Percentiles rank a stretch among this genome's conserved stretches.
phyloP scores from a whole-genome alignment of 2,329 filamentous ascomycete species.

The Shiraia sp. region DNA sequence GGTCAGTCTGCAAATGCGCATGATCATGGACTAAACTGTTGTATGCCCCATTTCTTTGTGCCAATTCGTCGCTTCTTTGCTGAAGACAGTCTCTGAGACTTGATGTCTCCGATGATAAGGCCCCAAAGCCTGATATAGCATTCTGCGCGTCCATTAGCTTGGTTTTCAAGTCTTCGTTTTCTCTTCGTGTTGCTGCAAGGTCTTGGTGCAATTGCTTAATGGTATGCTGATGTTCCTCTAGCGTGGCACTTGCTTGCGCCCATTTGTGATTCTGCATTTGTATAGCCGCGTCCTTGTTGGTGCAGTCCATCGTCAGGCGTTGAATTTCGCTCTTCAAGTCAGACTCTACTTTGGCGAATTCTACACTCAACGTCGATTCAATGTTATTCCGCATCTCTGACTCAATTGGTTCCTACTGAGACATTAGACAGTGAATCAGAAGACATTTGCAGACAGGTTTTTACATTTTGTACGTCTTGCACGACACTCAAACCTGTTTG shows the following conservation, averaged over 20 bases:
- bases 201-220: constrained; percentile 6
- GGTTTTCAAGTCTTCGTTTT: constrained; percentile 10
- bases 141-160: constrained; percentile 7
- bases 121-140: not conserved
- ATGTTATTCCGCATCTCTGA: constrained; percentile 5
- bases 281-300: constrained; percentile 14
- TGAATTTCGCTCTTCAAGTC: constrained; percentile 17
- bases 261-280: constrained; percentile 8
- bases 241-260: constrained; percentile 7
- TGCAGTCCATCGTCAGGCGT: constrained; percentile 12
- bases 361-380: constrained; percentile 8
- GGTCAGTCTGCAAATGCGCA: not conserved
- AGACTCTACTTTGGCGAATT: constrained; percentile 15
- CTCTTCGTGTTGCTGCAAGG: constrained; percentile 9
- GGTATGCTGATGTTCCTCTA: constrained; percentile 7
- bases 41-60: constrained; percentile 7
- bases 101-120: constrained; percentile 7
- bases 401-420: constrained; percentile 1
- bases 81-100: constrained; percentile 13
- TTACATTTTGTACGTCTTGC: constrained; percentile 5
- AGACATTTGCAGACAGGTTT: not conserved
- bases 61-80: constrained; percentile 6
- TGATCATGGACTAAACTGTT: constrained; percentile 4
- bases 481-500: too few species aligned
- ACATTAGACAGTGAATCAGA: not conserved